Evolutionary conservation across 2,329 filamentous ascomycete species (phyloP).

Genomic region (Trichoderma sp.): DNA sequence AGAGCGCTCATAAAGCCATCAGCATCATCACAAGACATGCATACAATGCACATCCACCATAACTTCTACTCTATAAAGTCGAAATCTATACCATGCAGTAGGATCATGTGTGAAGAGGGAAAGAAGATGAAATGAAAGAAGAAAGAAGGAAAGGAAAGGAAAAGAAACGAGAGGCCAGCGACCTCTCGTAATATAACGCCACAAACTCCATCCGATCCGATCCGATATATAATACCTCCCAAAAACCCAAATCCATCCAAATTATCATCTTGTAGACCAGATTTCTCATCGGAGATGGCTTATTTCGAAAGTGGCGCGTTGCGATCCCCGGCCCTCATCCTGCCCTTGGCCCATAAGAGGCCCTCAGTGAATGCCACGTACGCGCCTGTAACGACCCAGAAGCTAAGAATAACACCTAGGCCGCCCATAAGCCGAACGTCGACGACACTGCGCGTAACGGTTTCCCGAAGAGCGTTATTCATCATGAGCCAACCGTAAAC

Average conservation of each 20-base stretch:
- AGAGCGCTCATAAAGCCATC: not conserved
- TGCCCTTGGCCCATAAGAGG: slow-evolving; percentile 43
- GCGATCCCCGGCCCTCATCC: slow-evolving; percentile 35
- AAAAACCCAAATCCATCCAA: not conserved
- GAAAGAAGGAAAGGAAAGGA: not conserved
- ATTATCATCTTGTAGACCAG: not conserved
- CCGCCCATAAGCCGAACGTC: slow-evolving; percentile 49
- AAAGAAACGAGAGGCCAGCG: not conserved
- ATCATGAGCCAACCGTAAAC: slow-evolving; percentile 49
- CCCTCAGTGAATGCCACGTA: slow-evolving; percentile 54
- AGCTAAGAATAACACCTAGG: slow-evolving; percentile 49
- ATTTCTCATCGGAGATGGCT: not conserved
- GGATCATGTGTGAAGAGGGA: not conserved
- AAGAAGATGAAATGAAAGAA: not conserved
- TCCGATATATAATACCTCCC: not conserved
- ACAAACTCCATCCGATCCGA: not conserved
- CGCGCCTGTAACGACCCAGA: slow-evolving; percentile 52
- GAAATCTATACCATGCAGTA: not conserved
- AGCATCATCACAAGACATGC: not conserved
- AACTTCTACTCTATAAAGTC: not conserved
- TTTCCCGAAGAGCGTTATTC: slow-evolving; percentile 43
- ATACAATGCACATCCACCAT: not conserved
- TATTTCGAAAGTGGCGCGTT: slow-evolving; percentile 18
- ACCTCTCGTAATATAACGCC: not conserved
- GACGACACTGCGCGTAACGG: slow-evolving; percentile 41